Evolutionary conservation across 2,329 filamentous ascomycete genomes (phyloP), one percentile per base, ranked within the genome.

Genomic region (Colletotrichum lentis): DNA sequence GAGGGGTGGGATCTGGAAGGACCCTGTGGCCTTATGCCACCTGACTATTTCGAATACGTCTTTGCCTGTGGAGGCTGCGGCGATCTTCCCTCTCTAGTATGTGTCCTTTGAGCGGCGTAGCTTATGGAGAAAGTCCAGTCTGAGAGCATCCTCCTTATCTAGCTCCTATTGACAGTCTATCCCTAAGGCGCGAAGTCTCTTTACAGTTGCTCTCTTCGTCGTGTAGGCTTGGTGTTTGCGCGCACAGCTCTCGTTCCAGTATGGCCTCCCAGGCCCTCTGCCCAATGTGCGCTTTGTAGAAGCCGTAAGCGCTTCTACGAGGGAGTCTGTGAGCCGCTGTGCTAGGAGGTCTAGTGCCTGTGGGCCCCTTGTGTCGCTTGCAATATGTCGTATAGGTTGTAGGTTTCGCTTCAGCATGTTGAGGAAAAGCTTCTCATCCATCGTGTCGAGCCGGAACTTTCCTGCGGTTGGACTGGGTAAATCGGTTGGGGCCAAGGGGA

Each of bases 401-500:
- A 46, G 0, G 8, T 0, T 46, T 46, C n/a, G n/a, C 43, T 20
- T 1, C 20, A 46, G 47, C 0, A 50, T 18, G 5, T 27, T n/a
- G 14, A 50, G 47, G 22, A 24, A 50, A 22, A 24, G 47, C 43
- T 50, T 24, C 47, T 50, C 22, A 1, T 56, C 54, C 11, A 57
- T 57, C 14, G 20, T 57, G 20, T 57, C 39, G 7, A 57, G 22
- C 54, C 20, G 39, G 24, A 57, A 57, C 54, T 16, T 57, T 16
- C 54, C 54, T 18, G 22, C 12, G 22, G 54, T 57, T 11, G 20
- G 54, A 39, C 14, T 20, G 12, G 3, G 14, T 12, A 11, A 5
- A 57, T 31, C 20, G 22, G 24, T 31, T 27, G 31, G 22, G 54
- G 54, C 39, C 39, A 57, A 57, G 39, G 54, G 54, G 54, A 57